Percentiles rank a stretch among this genome's conserved stretches.
These are phyloP conservation scores for Trebouxiophyceae sp. DNA, from an alignment of 163 green algal genomes.

Conservation along the genomic window DNA sequence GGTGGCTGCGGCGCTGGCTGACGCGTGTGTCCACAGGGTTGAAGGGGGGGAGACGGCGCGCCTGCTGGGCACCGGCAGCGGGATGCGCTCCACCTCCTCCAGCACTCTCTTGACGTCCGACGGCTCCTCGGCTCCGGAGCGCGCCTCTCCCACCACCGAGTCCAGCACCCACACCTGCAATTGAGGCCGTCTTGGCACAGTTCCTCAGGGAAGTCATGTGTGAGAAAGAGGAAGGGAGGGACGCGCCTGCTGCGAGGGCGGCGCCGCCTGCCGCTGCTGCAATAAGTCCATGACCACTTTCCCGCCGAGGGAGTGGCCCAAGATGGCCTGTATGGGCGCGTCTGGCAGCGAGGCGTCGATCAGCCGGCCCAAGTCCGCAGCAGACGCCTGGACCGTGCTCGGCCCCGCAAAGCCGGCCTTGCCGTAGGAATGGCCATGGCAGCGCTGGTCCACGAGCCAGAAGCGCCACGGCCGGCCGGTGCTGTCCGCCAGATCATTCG, in stretches of 20 bases:
- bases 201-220: background rate
- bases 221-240: background rate
- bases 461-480: background rate
- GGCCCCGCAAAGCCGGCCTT: background rate
- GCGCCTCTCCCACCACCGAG: background rate
- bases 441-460: background rate
- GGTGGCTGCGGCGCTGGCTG: too few species aligned
- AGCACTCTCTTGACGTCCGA: background rate
- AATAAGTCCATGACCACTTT: background rate
- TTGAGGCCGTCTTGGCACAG: background rate
- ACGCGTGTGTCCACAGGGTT: too few species aligned
- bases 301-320: conserved; percentile 1
- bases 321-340: background rate
- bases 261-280: background rate
- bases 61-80: background rate
- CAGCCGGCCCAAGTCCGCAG: background rate
- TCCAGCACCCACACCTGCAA: conserved; percentile 2
- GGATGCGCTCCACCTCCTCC: background rate
- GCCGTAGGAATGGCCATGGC: background rate
- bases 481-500: background rate
- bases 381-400: background rate
- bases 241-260: background rate
- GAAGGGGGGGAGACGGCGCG: background rate
- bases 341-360: background rate
- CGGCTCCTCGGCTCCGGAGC: background rate